phyloP scores from a whole-genome alignment of 495 filamentous ascomycete species.

The Trichocladium uniseriatum region DNA sequence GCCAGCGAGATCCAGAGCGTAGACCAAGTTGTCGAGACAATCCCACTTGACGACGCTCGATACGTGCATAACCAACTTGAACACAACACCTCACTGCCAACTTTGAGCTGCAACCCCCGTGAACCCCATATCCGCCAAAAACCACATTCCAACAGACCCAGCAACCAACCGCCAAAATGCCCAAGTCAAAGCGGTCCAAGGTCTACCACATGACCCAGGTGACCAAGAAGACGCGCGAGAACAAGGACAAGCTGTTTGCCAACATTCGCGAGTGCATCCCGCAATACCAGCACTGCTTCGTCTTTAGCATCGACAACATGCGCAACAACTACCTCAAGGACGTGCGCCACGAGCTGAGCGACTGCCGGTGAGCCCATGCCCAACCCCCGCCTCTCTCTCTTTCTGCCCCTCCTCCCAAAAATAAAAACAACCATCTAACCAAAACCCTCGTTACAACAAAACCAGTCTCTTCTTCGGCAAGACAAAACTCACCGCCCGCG shows the following conservation, averaged over 20 bases:
- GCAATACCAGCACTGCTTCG: constrained; percentile 79
- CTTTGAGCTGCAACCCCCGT: no score
- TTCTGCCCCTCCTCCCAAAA: background rate
- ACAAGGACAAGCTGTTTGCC: constrained; percentile 76
- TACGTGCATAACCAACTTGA: background rate
- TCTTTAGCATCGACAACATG: constrained; percentile 96
- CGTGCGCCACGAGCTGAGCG: constrained; percentile 71
- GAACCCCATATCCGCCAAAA: background rate
- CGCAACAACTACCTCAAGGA: constrained; percentile 94
- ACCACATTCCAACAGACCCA: background rate
- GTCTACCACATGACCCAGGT: constrained; percentile 83
- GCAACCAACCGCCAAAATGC: constrained; percentile 54
- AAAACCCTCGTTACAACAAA: background rate
- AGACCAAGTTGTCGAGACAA: background rate
- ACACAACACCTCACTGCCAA: no score
- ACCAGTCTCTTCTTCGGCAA: constrained; percentile 91
- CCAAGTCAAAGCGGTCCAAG: constrained; percentile 87
- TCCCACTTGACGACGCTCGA: background rate
- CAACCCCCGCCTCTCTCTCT: background rate
- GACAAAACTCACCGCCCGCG: constrained; percentile 94
- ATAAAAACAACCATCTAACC: background rate
- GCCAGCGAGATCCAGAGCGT: background rate
- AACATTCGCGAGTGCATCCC: constrained; percentile 81
- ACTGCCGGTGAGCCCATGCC: constrained; percentile 59
- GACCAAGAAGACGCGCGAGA: constrained; percentile 79